Base-by-base conservation (phyloP, 2,329 filamentous ascomycete species). In the Calonectria ilicicola region DNA sequence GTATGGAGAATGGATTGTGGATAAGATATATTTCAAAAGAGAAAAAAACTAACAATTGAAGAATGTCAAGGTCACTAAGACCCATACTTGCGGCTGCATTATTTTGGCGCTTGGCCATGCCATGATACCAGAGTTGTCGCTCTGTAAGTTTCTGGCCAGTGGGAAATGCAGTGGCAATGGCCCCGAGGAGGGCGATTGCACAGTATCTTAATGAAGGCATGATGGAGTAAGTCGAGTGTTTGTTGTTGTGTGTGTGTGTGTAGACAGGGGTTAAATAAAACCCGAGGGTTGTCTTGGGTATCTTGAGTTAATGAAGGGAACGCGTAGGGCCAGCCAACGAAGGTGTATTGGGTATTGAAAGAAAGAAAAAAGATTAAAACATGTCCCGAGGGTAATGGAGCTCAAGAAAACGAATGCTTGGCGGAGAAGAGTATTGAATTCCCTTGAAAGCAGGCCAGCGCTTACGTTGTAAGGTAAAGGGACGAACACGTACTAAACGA, bases 21-120 rank as follows among this genome's bases (percentile, higher is more conserved):
- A 27, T 26, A 27, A 12, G 17, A 15, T 17, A n/a, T 10, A 26
- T 23, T 15, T 23, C 2, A 8, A 19, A 5, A n/a, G n/a, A n/a
- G n/a, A 17, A 35, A 32, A 32, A 17, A 32, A 82, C 88, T 83
- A 83, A 90, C 89, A 91, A 91, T 82, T 91, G 88, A 53, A 91
- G 83, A 75, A 91, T 90, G 74, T 90, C 89, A 32, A 88, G 82
- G 76, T 91, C 89, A 15, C 82, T 84, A 49, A 90, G 82, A 32
- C 88, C 88, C 3, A 84, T 80, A 15, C 86, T 85, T 9, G 83
- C 83, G 4, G 87, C 88, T 5, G 85, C 85, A 6, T 84, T 85
- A 74, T 88, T 88, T 80, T 90, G 89, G 65, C 88, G 87, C 82
- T 85, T 89, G 73, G 86, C 83, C 64, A 87, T 77, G 67, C 84